A percentile compares a stretch with the other conserved stretches of the same genome.
These are phyloP conservation scores for Onygenales sp. DNA, from an alignment of 2,329 filamentous ascomycete species.

Conservation along the genomic window DNA sequence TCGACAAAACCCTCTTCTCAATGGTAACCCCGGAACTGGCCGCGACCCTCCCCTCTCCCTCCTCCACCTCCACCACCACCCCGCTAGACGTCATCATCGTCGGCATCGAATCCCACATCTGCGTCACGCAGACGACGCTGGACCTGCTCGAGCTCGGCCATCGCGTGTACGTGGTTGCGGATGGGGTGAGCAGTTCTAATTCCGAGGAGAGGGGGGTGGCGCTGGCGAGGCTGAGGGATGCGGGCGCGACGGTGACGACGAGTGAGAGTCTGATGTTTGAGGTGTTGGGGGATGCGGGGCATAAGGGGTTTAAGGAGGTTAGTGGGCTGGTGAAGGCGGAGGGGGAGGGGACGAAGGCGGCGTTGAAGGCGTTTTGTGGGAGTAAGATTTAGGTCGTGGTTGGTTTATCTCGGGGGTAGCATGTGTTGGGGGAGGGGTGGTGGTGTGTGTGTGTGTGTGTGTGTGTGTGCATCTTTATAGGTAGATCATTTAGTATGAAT, in stretches of 20 bases:
- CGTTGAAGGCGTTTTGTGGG: slow-evolving; percentile 51
- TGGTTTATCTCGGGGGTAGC: background rate
- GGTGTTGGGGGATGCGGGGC: slow-evolving; percentile 69
- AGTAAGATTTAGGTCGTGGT: slow-evolving; percentile 41
- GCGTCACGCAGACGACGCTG: slow-evolving; percentile 82
- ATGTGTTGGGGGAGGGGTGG: background rate
- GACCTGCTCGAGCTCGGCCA: slow-evolving; percentile 69
- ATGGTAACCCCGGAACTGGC: slow-evolving; percentile 69
- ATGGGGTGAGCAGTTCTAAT: slow-evolving; percentile 85
- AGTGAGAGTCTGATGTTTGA: slow-evolving; percentile 90
- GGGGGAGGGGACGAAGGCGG: slow-evolving; percentile 58
- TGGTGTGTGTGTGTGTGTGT: background rate
- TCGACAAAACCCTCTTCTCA: slow-evolving; percentile 84
- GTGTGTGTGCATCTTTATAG: no score
- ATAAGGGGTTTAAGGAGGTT: slow-evolving; percentile 60
- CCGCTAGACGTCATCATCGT: slow-evolving; percentile 62
- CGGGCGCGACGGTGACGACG: slow-evolving; percentile 70
- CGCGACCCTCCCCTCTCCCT: slow-evolving; percentile 19
- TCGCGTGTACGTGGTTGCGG: slow-evolving; percentile 75
- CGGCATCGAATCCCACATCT: slow-evolving; percentile 90
- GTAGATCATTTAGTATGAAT: background rate
- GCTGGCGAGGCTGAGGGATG: slow-evolving; percentile 62
- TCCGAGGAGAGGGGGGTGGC: slow-evolving; percentile 70
- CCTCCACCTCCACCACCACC: slow-evolving; percentile 7
- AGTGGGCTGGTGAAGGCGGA: slow-evolving; percentile 71